Base-by-base conservation (phyloP, 1,284 basidiomycete species). In the Ganoderma sp. region DNA sequence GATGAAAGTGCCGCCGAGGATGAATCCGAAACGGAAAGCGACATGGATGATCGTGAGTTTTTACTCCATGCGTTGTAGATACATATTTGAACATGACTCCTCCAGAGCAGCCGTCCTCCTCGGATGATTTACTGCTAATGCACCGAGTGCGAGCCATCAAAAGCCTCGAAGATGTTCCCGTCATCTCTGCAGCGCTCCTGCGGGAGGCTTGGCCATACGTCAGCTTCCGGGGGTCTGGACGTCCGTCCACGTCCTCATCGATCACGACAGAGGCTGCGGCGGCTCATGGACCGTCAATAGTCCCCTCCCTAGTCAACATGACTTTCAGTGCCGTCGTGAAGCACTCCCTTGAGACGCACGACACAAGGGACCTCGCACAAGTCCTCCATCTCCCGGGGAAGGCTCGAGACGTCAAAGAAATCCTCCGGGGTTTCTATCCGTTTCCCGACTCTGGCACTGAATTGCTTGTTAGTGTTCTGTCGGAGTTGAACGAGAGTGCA, bases 361-460 rank as follows among this genome's bases (percentile, higher is more conserved):
- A 78, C 28, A 72, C 71, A 3, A 61, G 62, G 15, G 70, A 67
- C 3, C 43, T 81, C 4, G 78, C 79, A 58, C 63, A 68, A 6
- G 34, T 80, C 25, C 25, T 78, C 22, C 73, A 65, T 73, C 69
- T 77, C n/a, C 77, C 78, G 0, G 76, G 73, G 2, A 79, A 77
- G 65, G 69, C 67, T 0, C 37, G 37, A 0, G 61, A 63, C 4
- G 72, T 79, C 39, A 69, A 69, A 61, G 34, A 67, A 0, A 59
- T 69, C 32, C 68, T 80, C 8, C 72, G 67, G 9, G 10, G 57
- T 10, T 64, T 70, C n/a, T 62, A 66, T 15, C 74, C 76, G 6
- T 76, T 79, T 64, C 76, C 78, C 2, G 74, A 76, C 42, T 60
- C 64, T 8, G 78, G 66, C 9, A 7, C 75, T 2, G 39, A 67